These are phyloP conservation scores for Pleurotus djamor DNA, from an alignment of 768 basidiomycete genomes.

Conservation along the genomic window DNA sequence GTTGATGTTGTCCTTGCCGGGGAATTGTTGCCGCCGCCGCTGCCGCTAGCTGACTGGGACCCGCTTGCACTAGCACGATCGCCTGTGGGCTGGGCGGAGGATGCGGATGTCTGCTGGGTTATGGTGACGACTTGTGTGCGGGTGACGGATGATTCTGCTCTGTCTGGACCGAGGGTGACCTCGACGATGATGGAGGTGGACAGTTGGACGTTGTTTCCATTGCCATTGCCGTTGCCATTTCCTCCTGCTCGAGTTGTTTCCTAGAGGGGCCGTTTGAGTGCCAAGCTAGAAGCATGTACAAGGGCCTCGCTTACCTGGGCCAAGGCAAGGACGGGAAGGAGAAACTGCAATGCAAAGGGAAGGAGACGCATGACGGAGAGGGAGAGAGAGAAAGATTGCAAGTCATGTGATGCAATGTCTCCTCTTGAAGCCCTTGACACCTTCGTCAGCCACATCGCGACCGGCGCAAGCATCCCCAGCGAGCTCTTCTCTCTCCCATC, in stretches of 20 bases:
- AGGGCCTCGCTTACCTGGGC: constrained; percentile 35
- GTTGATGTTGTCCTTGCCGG: constrained; percentile 30
- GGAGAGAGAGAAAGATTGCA: not conserved
- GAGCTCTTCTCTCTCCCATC: constrained; percentile 61
- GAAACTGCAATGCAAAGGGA: constrained; percentile 19
- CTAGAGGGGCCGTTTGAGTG: no score
- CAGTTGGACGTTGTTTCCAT: constrained; percentile 27
- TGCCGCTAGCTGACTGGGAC: constrained; percentile 8
- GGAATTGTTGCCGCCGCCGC: constrained; percentile 19
- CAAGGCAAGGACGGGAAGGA: constrained; percentile 34
- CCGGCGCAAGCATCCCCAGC: constrained; percentile 43
- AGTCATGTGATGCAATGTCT: not conserved
- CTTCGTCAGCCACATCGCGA: constrained; percentile 1
- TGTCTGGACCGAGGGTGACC: constrained; percentile 35
- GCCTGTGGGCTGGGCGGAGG: constrained; percentile 15
- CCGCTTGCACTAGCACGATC: constrained; percentile 10
- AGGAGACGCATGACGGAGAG: constrained; percentile 6
- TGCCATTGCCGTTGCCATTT: constrained; percentile 22
- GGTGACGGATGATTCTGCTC: constrained; percentile 35
- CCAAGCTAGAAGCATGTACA: no score
- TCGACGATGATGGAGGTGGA: constrained; percentile 37
- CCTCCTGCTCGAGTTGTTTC: no score
- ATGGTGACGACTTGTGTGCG: constrained; percentile 44
- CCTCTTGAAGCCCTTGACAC: not conserved
- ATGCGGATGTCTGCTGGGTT: constrained; percentile 23